Percentiles rank a stretch among this genome's conserved stretches.
Conservation (phyloP, 768 basidiomycete genomes). For the Auricularia sp. region DNA sequence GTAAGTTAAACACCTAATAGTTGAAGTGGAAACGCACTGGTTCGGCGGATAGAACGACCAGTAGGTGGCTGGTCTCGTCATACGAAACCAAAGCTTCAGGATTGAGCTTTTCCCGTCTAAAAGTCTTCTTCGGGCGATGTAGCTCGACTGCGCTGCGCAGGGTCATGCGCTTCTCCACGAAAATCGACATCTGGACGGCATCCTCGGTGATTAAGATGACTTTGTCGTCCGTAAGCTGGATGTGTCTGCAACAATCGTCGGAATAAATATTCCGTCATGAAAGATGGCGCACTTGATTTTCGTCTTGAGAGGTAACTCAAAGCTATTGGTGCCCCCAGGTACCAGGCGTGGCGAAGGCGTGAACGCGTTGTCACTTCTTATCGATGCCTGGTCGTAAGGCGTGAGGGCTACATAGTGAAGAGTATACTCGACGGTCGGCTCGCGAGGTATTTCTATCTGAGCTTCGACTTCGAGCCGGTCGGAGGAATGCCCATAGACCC, state of each 20-base stretch:
- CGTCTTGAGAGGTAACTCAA: neutral
- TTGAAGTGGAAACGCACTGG: neutral
- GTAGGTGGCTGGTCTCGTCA: slow-evolving; percentile 40
- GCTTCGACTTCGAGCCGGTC: neutral
- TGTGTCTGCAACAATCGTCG: neutral
- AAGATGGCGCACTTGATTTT: neutral
- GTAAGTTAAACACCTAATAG: neutral
- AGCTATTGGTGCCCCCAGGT: neutral
- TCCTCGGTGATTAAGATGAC: neutral
- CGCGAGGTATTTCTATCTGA: neutral
- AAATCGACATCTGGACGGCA: neutral
- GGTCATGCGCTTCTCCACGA: neutral
- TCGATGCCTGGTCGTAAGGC: neutral
- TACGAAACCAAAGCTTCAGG: slow-evolving; percentile 34
- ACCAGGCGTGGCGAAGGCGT: neutral
- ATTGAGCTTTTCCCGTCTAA: slow-evolving; percentile 39
- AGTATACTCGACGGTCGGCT: neutral
- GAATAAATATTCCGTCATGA: neutral
- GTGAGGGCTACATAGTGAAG: neutral
- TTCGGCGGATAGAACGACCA: slow-evolving; percentile 18
- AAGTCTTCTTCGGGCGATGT: slow-evolving; percentile 15
- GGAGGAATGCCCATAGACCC: neutral
- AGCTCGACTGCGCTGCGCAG: slow-evolving; percentile 17
- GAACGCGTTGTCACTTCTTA: neutral
- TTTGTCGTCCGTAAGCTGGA: neutral